phyloP scores from a whole-genome alignment of 352 stramenopile genomes.

The Globisporangium apiculatum region DNA sequence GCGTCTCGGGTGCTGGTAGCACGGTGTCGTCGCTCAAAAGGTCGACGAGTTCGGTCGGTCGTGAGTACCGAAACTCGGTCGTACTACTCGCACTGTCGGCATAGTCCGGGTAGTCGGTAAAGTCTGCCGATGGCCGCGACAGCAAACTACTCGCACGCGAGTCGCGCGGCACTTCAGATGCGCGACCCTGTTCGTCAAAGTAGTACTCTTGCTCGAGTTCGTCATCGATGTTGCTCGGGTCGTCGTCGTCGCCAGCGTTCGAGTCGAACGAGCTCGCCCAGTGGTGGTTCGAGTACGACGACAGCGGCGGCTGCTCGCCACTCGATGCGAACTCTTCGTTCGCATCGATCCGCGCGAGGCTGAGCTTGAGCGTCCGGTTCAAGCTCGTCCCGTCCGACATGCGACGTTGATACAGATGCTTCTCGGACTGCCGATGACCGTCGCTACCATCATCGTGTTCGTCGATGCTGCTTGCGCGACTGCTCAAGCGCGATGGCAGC shows the following conservation, averaged over 20 bases:
- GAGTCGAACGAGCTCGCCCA: constrained; percentile 11
- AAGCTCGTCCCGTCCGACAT: constrained; percentile 1
- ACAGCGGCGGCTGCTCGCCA: not conserved
- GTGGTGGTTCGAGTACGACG: not conserved
- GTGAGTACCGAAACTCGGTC: not conserved
- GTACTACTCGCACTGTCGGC: not conserved
- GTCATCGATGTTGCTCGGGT: not conserved
- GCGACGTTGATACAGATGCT: not conserved
- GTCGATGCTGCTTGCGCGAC: constrained; percentile 6
- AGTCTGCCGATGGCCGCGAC: not conserved
- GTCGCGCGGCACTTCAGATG: constrained; percentile 8
- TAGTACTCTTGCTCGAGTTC: constrained; percentile 12
- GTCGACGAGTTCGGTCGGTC: constrained; percentile 1
- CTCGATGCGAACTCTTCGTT: constrained; percentile 5
- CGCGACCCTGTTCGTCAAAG: constrained; percentile 9
- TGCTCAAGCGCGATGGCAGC: constrained; percentile 6
- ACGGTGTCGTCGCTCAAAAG: not conserved
- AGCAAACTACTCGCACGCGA: constrained; percentile 2
- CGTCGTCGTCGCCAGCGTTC: not conserved
- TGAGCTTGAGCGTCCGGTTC: constrained; percentile 12
- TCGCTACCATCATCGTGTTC: not conserved
- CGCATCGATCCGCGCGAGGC: constrained; percentile 7
- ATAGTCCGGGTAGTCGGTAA: not conserved
- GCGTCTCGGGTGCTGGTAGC: not conserved
- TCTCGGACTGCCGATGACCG: not conserved